Evolutionary conservation across 2,329 filamentous ascomycete genomes (phyloP).

Genomic region (Malbranchea cinnamomea): DNA sequence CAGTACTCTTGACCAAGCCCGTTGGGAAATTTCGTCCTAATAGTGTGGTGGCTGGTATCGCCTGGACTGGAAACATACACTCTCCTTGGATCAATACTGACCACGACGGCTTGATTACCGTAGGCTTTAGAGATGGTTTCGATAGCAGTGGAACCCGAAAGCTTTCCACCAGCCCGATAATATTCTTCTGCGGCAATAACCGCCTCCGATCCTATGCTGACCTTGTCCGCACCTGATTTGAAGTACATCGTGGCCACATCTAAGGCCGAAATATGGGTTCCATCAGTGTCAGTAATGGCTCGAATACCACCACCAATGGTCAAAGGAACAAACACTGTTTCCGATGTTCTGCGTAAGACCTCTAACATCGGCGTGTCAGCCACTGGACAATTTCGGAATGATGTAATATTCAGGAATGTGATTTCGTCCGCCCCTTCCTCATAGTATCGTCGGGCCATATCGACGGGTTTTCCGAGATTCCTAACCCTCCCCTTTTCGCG

Average conservation of each 20-base stretch:
- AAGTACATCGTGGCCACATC: slow-evolving; percentile 97
- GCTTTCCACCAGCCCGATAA: slow-evolving; percentile 51
- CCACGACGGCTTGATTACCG: slow-evolving; percentile 91
- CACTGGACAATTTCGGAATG: slow-evolving; percentile 86
- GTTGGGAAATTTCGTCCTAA: slow-evolving; percentile 55
- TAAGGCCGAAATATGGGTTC: slow-evolving; percentile 70
- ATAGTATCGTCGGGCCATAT: slow-evolving; percentile 88
- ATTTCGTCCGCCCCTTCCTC: slow-evolving; percentile 93
- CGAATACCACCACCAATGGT: slow-evolving; percentile 93
- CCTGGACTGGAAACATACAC: slow-evolving; percentile 61
- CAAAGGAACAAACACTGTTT: slow-evolving; percentile 88
- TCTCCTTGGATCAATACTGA: slow-evolving; percentile 84
- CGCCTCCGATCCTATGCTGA: slow-evolving; percentile 90
- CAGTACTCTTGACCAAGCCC: slow-evolving; percentile 65
- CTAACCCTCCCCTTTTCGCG: slow-evolving; percentile 76
- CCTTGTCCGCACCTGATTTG: slow-evolving; percentile 91
- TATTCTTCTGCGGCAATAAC: slow-evolving; percentile 88
- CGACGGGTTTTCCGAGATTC: slow-evolving; percentile 92
- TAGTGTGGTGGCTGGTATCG: slow-evolving; percentile 58
- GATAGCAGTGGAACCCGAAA: slow-evolving; percentile 76
- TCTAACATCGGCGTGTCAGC: slow-evolving; percentile 94
- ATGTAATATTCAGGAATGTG: slow-evolving; percentile 96
- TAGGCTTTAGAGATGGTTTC: slow-evolving; percentile 90
- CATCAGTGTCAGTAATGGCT: slow-evolving; percentile 80
- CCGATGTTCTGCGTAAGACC: slow-evolving; percentile 68